These are phyloP conservation scores for Kodamaea jinghongensis DNA, from an alignment of 805 yeast genomes.

Conservation along the genomic window DNA sequence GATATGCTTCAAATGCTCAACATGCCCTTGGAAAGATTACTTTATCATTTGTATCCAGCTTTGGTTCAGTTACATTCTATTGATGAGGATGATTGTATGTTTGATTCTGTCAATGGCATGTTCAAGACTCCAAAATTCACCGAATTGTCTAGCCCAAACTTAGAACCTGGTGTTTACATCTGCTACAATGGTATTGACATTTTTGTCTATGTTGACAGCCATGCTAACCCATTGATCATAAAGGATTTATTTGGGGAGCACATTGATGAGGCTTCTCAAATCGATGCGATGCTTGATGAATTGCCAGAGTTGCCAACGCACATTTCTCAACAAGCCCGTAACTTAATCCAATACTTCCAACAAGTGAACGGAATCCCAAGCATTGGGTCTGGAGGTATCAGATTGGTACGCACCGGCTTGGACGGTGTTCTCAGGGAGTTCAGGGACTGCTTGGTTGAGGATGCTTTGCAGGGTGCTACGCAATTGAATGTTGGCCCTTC, in stretches of 20 bases:
- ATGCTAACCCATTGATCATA: constrained; percentile 63
- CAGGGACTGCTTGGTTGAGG: constrained; percentile 68
- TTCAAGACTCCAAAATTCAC: constrained; percentile 51
- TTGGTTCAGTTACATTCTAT: constrained; percentile 70
- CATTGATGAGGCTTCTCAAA: constrained; percentile 42
- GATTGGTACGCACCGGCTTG: constrained; percentile 59
- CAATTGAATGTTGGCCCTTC: constrained; percentile 44
- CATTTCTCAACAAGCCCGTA: constrained; percentile 65
- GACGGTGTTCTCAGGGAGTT: constrained; percentile 58
- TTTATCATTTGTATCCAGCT: constrained; percentile 75
- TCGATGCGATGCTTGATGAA: constrained; percentile 51
- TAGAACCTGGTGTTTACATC: constrained; percentile 74
- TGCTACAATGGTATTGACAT: constrained; percentile 65
- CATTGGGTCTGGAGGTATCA: constrained; percentile 43
- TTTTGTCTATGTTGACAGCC: constrained; percentile 65
- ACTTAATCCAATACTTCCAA: constrained; percentile 56
- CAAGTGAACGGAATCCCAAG: constrained; percentile 26
- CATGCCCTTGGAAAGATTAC: constrained; percentile 54
- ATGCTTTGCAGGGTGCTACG: constrained; percentile 43
- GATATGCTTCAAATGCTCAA: constrained; percentile 50
- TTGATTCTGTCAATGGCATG: constrained; percentile 27
- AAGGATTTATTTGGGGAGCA: constrained; percentile 69
- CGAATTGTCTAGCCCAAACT: constrained; percentile 41
- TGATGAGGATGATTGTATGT: constrained; percentile 49
- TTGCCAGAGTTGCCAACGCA: constrained; percentile 71